Evolutionary conservation across 1,139 yeast genomes (phyloP).

Genomic region (Meyerozyma smithsonii): DNA sequence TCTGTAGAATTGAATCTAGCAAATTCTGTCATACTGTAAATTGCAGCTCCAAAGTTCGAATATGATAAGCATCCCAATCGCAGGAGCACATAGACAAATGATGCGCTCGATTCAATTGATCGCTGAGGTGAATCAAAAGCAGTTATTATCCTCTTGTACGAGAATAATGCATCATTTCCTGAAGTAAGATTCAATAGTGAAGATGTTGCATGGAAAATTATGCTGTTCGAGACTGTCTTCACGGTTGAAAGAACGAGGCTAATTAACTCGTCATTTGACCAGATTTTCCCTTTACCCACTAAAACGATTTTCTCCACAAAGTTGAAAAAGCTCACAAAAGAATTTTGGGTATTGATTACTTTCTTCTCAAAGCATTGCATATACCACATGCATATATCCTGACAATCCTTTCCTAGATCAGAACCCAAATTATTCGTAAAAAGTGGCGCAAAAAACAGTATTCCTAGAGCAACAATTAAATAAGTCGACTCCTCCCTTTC

Average conservation of each 20-base stretch:
- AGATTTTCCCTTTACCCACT: conserved; percentile 9
- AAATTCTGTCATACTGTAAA: conserved; percentile 41
- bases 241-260: conserved; percentile 12
- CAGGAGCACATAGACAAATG: conserved; percentile 33
- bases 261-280: conserved; percentile 11
- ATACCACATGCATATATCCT: conserved; percentile 33
- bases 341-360: conserved; percentile 20
- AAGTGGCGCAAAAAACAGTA: conserved; percentile 14
- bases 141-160: conserved; percentile 29
- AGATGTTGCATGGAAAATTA: conserved; percentile 8
- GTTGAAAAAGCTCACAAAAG: conserved; percentile 17
- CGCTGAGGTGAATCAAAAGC: conserved; percentile 30
- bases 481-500: conserved; percentile 36
- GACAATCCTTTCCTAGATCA: conserved; percentile 24
- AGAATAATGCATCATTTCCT: conserved; percentile 8
- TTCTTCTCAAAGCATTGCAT: conserved; percentile 24
- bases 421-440: conserved; percentile 10
- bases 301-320: conserved; percentile 13
- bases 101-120: conserved; percentile 35
- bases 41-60: conserved; percentile 23
- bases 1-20: conserved; percentile 27
- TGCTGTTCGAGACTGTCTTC: conserved; percentile 16
- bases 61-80: conserved; percentile 25
- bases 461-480: conserved; percentile 20
- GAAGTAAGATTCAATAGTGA: not conserved